Evolutionary conservation across 129 eudicot species (phyloP).

Genomic region (Pittosporum tobira): DNA sequence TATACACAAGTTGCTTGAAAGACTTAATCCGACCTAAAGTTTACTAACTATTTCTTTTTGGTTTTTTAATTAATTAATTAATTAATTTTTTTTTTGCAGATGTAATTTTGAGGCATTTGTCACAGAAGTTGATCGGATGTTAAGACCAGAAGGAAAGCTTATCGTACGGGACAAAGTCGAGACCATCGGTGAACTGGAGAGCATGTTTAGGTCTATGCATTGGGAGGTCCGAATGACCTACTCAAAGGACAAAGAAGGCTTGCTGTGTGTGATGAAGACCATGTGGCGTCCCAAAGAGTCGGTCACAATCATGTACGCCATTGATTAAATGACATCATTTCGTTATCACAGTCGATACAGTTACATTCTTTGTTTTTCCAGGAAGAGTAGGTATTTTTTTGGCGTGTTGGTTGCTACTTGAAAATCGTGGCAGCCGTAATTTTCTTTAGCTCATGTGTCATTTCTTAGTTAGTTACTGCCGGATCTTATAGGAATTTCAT

Average conservation of each 20-base stretch:
- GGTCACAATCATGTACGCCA: slow-evolving; percentile 58
- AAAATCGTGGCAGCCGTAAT: background rate
- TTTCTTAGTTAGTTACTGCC: background rate
- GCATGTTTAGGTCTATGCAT: slow-evolving; percentile 52
- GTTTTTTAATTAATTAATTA: background rate
- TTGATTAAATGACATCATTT: slow-evolving; percentile 16
- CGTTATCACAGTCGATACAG: background rate
- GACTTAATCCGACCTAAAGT: background rate
- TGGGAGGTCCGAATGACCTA: slow-evolving; percentile 77
- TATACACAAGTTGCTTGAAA: background rate
- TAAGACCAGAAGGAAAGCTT: slow-evolving; percentile 90
- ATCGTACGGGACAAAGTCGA: slow-evolving; percentile 70
- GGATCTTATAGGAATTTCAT: background rate
- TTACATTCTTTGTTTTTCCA: slow-evolving; percentile 10
- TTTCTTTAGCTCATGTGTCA: slow-evolving; percentile 15
- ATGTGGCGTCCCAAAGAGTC: slow-evolving; percentile 74
- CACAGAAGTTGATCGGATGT: slow-evolving; percentile 72
- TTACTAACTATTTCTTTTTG: background rate
- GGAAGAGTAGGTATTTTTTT: slow-evolving; percentile 4
- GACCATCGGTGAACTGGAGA: slow-evolving; percentile 50
- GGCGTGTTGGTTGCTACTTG: background rate
- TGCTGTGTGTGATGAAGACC: slow-evolving; percentile 65
- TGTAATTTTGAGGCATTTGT: slow-evolving; percentile 63
- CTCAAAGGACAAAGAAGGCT: slow-evolving; percentile 76
- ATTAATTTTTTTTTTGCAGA: slow-evolving; percentile 22